A percentile compares a stretch with the other conserved stretches of the same genome.
These are phyloP conservation scores for Ascochyta koolunga DNA, from an alignment of 2,329 filamentous ascomycete species.

Conservation along the genomic window DNA sequence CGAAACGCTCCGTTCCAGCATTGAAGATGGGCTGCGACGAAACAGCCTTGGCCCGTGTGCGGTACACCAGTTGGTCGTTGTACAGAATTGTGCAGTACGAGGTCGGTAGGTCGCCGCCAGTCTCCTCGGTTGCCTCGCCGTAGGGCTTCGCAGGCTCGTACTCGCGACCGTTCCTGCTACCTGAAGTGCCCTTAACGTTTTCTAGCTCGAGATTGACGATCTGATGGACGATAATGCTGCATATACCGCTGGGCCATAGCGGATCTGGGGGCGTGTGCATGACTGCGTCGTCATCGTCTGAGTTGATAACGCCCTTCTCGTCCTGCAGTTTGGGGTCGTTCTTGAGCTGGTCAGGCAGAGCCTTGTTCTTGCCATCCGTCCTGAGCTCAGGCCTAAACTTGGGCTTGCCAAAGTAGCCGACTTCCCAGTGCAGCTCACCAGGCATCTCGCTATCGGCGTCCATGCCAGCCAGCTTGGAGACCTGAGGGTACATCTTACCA, in stretches of 20 bases:
- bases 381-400: constrained; percentile 82
- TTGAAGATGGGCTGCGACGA: constrained; percentile 97
- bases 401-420: constrained; percentile 92
- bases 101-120: constrained; percentile 78
- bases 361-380: constrained; percentile 84
- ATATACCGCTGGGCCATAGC: constrained; percentile 91
- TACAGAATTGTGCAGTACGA: constrained; percentile 91
- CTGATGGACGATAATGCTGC: constrained; percentile 87
- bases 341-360: constrained; percentile 73
- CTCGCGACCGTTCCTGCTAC: constrained; percentile 81
- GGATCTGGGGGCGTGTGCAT: constrained; percentile 91
- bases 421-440: constrained; percentile 92
- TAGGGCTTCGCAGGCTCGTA: constrained; percentile 86
- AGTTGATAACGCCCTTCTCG: constrained; percentile 80
- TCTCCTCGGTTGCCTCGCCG: constrained; percentile 86
- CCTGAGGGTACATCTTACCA: constrained; percentile 88
- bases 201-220: constrained; percentile 94
- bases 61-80: constrained; percentile 89
- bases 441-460: constrained; percentile 88
- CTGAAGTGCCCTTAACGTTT: constrained; percentile 83
- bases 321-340: constrained; percentile 82
- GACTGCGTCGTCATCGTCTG: constrained; percentile 79
- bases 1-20: constrained; percentile 88
- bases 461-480: constrained; percentile 81
- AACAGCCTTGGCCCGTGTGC: constrained; percentile 92